phyloP scores from a whole-genome alignment of 768 basidiomycete genomes.

The Phylloporus arenicola region DNA sequence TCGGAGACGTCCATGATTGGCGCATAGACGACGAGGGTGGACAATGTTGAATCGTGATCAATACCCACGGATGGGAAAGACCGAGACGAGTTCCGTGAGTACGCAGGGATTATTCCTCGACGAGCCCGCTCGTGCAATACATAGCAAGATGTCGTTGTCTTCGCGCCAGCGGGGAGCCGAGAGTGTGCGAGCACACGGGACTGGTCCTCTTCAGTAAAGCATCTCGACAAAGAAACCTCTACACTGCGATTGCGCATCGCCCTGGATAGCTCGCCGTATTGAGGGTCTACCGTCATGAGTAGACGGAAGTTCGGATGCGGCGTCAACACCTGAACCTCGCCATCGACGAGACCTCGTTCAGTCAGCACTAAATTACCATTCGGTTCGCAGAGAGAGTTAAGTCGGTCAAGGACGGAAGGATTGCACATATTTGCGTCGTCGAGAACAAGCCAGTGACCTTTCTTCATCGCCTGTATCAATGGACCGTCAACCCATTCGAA shows the following conservation, averaged over 20 bases:
- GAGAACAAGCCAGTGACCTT: slow-evolving; percentile 85
- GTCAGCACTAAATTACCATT: slow-evolving; percentile 79
- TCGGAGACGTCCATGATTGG: slow-evolving; percentile 25
- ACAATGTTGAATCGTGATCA: slow-evolving; percentile 46
- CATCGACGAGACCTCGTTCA: slow-evolving; percentile 82
- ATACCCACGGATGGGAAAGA: slow-evolving; percentile 36
- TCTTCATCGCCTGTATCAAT: slow-evolving; percentile 76
- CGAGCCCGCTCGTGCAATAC: slow-evolving; percentile 21
- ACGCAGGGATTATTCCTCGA: slow-evolving; percentile 17
- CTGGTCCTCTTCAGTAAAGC: slow-evolving; percentile 41
- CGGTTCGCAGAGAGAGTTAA: slow-evolving; percentile 93
- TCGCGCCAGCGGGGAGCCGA: slow-evolving; percentile 40
- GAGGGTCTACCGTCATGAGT: slow-evolving; percentile 91
- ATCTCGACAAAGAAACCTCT: slow-evolving; percentile 58
- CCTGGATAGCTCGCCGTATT: slow-evolving; percentile 87
- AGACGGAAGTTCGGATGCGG: slow-evolving; percentile 90
- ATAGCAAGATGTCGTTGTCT: slow-evolving; percentile 5
- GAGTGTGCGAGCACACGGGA: slow-evolving; percentile 41
- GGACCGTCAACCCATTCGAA: slow-evolving; percentile 98
- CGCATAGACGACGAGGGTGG: slow-evolving; percentile 37
- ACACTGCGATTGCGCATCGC: slow-evolving; percentile 98
- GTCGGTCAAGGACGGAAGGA: slow-evolving; percentile 90
- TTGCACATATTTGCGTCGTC: slow-evolving; percentile 94
- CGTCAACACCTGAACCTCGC: slow-evolving; percentile 61
- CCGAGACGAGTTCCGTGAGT: background rate